Base-by-base conservation (phyloP, 495 filamentous ascomycete genomes). In the Penicillium longicatenatum region DNA sequence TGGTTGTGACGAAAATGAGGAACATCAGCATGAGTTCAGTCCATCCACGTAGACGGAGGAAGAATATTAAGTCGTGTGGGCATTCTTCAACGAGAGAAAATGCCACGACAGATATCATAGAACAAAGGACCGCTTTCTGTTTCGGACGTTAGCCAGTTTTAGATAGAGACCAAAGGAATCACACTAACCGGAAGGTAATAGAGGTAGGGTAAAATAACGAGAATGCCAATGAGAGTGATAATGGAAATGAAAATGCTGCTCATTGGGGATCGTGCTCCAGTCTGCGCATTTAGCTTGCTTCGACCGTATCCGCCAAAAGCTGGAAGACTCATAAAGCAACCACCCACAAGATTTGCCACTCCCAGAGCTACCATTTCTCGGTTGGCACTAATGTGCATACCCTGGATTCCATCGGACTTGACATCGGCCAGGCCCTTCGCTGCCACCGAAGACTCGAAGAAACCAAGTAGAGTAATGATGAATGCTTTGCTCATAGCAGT, bases 371-470 rank as follows among this genome's bases (percentile, higher is more conserved):
- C 89, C 60, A 99, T 86, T 68, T 99, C 94, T 20, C 94, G 84
- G 65, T 99, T 99, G 1, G 94, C 85, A 66, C 91, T 96, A 46
- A 98, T 79, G 31, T 86, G 76, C 66, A 95, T 88, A 24, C 85
- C 89, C 55, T 89, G 82, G 43, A 92, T 79, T 31, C 86, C 86
- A 61, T 84, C 80, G 10, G 69, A 66, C 17, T 75, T 71, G 19
- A 79, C 77, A 46, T 87, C 85, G 8, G 88, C 89, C 2, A 99
- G 74, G 55, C 88, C 90, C 73, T 98, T 98, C 30, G 94, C 95
- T 1, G 94, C 94, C n/a, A 99, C 92, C 0, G 92, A 96, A 24
- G 91, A 96, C 76, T 99, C 94, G 63, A 99, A 99, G 79, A 99
- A 99, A 19, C 94, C 94, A 7, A 99, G 84, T 20, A 99, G 79